A percentile compares a stretch with the other conserved stretches of the same genome.
phyloP scores from a whole-genome alignment of 106 monocot genomes.

The Platanthera guangdongensis region DNA sequence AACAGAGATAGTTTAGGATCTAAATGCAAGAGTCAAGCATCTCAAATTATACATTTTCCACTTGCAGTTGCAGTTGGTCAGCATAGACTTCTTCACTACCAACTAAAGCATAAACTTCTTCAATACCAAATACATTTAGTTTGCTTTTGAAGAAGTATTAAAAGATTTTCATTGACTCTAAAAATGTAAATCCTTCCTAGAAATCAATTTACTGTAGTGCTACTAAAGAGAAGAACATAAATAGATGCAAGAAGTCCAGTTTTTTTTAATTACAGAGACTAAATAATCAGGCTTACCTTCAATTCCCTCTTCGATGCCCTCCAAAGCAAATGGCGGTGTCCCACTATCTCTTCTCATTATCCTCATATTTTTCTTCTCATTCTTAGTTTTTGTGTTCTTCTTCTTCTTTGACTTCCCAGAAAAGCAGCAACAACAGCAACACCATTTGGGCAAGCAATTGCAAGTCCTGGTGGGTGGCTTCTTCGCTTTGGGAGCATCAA shows the following conservation, averaged over 20 bases:
- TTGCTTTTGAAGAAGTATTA: too few relatives aligned
- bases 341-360: constrained; percentile 33
- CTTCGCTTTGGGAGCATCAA: constrained; percentile 64
- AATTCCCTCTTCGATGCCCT: constrained; percentile 45
- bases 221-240: neutral
- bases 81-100: neutral
- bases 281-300: constrained; percentile 26
- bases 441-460: constrained; percentile 83
- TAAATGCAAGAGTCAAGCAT: neutral
- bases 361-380: constrained; percentile 51
- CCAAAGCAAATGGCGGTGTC: constrained; percentile 61
- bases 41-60: neutral
- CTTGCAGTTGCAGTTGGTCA: neutral
- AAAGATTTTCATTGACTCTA: neutral
- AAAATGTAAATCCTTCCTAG: neutral
- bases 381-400: constrained; percentile 50
- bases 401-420: constrained; percentile 53
- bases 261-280: neutral
- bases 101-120: neutral
- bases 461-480: constrained; percentile 71
- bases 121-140: neutral
- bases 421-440: constrained; percentile 41
- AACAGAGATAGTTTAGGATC: neutral
- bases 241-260: neutral
- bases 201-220: neutral